Percentiles rank a stretch among this genome's conserved stretches.
Evolutionary conservation across 2,329 filamentous ascomycete species (phyloP).

Genomic region (Sclerotinia borealis): DNA sequence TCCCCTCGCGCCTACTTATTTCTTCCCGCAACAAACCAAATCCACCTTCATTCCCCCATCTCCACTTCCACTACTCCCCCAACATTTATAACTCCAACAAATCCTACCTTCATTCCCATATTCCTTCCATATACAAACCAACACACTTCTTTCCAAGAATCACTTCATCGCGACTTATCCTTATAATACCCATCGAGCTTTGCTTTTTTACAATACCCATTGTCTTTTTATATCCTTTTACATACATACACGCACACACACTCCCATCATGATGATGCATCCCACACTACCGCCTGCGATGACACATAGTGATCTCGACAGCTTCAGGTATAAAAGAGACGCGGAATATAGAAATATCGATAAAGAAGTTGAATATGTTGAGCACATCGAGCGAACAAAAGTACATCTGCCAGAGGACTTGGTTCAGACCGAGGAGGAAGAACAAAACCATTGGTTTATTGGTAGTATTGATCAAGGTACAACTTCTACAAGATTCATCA

Average conservation of each 20-base stretch:
- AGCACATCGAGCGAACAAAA: slow-evolving; percentile 18
- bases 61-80: not conserved
- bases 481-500: slow-evolving; percentile 82
- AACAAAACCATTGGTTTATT: slow-evolving; percentile 56
- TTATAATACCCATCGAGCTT: not conserved
- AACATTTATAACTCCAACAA: not conserved
- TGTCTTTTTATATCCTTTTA: not conserved
- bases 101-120: not conserved
- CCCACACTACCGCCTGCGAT: slow-evolving; percentile 3
- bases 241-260: not conserved
- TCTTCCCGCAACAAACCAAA: not conserved
- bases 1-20: not conserved
- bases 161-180: not conserved
- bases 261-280: slow-evolving; percentile 10
- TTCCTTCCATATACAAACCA: not conserved
- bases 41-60: not conserved
- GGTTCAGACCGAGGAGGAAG: slow-evolving; percentile 21
- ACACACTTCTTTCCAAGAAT: not conserved
- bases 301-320: not conserved
- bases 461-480: slow-evolving; percentile 89
- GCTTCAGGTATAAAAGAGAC: slow-evolving; percentile 3
- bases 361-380: slow-evolving; percentile 21
- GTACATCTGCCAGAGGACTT: slow-evolving; percentile 22
- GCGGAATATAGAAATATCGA: slow-evolving; percentile 9
- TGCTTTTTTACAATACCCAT: not conserved